A percentile compares a stretch with the other conserved stretches of the same genome.
phyloP scores from a whole-genome alignment of 2,329 filamentous ascomycete species.

The Clarireedia monteithiana region DNA sequence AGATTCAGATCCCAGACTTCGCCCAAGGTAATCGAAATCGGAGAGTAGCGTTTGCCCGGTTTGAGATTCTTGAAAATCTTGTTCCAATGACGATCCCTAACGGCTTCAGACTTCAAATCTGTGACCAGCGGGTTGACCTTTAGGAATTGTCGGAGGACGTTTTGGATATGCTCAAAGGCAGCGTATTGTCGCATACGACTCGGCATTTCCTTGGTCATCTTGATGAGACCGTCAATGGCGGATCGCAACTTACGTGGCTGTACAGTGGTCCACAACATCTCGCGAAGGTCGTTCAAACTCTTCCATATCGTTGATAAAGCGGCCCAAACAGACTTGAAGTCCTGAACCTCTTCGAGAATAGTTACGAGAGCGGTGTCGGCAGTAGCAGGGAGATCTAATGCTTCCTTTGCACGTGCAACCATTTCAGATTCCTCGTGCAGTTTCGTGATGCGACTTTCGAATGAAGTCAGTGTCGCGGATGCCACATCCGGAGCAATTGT shows the following conservation, averaged over 20 bases:
- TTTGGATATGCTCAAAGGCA: slow-evolving; percentile 98
- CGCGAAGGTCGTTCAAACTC: slow-evolving; percentile 86
- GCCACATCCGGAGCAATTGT: slow-evolving; percentile 87
- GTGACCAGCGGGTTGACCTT: slow-evolving; percentile 85
- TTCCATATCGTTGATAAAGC: slow-evolving; percentile 94
- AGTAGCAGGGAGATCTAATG: slow-evolving; percentile 77
- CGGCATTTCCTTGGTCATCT: slow-evolving; percentile 99
- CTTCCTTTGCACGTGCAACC: slow-evolving; percentile 94
- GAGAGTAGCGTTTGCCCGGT: slow-evolving; percentile 87
- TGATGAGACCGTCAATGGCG: slow-evolving; percentile 84
- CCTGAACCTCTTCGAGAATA: slow-evolving; percentile 90
- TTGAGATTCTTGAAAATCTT: slow-evolving; percentile 96
- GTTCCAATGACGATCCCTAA: slow-evolving; percentile 92
- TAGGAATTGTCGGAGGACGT: slow-evolving; percentile 75
- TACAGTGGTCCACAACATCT: slow-evolving; percentile 89
- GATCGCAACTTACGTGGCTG: slow-evolving; percentile 88
- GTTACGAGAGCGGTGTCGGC: slow-evolving; percentile 74
- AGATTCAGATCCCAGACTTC: slow-evolving; percentile 98
- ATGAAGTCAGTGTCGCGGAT: slow-evolving; percentile 70
- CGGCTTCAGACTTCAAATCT: slow-evolving; percentile 92
- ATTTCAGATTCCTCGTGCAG: slow-evolving; percentile 85
- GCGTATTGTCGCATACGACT: slow-evolving; percentile 98
- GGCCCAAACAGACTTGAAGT: slow-evolving; percentile 98
- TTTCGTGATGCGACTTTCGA: slow-evolving; percentile 77
- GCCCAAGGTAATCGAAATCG: slow-evolving; percentile 90